Evolutionary conservation across 352 stramenopile genomes (phyloP).

Genomic region (Phytophthora uliginosa): DNA sequence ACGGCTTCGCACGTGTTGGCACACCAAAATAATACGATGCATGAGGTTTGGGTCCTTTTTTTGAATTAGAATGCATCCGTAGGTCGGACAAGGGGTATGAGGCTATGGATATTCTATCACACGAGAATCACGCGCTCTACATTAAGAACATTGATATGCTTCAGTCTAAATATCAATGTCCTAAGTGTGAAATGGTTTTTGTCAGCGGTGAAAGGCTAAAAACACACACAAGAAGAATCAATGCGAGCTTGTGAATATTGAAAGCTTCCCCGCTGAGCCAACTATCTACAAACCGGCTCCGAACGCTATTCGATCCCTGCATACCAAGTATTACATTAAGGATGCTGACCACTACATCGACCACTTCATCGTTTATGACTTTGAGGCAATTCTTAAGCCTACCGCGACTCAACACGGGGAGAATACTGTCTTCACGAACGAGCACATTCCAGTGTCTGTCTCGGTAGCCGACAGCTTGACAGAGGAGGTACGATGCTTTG

Average conservation of each 20-base stretch:
- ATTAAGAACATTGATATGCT: slow-evolving; percentile 6
- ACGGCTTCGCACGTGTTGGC: too few relatives aligned
- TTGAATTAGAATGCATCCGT: slow-evolving; percentile 8
- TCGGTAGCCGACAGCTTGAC: slow-evolving; percentile 9
- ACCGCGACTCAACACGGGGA: background rate
- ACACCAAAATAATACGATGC: too few relatives aligned
- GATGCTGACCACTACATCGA: slow-evolving; percentile 12
- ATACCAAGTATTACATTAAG: slow-evolving; percentile 15
- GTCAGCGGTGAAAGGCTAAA: background rate
- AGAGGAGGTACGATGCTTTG: slow-evolving; percentile 7
- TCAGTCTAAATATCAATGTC: background rate
- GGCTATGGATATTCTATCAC: slow-evolving; percentile 6
- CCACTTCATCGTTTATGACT: slow-evolving; percentile 18
- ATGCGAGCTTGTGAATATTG: slow-evolving; percentile 9
- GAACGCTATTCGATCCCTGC: background rate
- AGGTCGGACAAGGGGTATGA: slow-evolving; percentile 1
- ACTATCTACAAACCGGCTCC: background rate
- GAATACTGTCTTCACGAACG: slow-evolving; percentile 10
- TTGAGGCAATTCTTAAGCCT: slow-evolving; percentile 13
- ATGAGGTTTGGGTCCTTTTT: too few relatives aligned
- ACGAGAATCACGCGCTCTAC: slow-evolving; percentile 5
- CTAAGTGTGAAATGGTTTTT: slow-evolving; percentile 18
- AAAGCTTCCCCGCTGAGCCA: background rate
- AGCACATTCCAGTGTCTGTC: slow-evolving; percentile 15
- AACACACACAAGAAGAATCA: slow-evolving; percentile 3